Conservation (phyloP, 345 rosid genomes). For the Firmiana major region DNA sequence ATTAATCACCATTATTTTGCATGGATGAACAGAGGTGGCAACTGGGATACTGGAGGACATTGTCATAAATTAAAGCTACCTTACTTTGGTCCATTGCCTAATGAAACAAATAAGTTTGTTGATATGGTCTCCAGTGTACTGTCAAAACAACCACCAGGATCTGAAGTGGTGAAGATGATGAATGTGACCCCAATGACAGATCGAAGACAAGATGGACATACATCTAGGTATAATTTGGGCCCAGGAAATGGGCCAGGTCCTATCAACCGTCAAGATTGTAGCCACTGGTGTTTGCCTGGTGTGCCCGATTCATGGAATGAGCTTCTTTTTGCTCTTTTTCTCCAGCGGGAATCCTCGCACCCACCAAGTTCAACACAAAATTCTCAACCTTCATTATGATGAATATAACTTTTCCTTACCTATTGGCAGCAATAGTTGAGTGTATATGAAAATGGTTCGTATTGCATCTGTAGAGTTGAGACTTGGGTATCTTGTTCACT, state of each 20-base stretch:
- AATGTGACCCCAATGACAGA: constrained; percentile 49
- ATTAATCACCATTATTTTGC: not conserved
- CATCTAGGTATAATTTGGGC: constrained; percentile 46
- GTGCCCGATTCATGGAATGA: constrained; percentile 78
- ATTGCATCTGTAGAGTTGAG: not conserved
- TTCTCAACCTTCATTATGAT: constrained; percentile 18
- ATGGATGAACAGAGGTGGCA: constrained; percentile 50
- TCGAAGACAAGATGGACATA: constrained; percentile 54
- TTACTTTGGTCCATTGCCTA: constrained; percentile 33
- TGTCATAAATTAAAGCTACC: constrained; percentile 34
- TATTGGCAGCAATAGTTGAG: not conserved
- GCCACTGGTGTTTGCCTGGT: constrained; percentile 82
- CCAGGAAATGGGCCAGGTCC: constrained; percentile 41
- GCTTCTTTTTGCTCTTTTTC: constrained; percentile 48
- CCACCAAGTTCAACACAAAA: constrained; percentile 7
- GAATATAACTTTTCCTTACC: not conserved
- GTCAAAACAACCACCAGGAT: constrained; percentile 20
- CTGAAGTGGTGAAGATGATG: constrained; percentile 30
- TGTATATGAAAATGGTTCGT: not conserved
- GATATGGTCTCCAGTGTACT: constrained; percentile 30
- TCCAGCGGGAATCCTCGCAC: constrained; percentile 27
- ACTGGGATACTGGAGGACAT: constrained; percentile 36
- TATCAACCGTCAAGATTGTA: constrained; percentile 59
- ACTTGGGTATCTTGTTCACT: not conserved
- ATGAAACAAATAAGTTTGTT: constrained; percentile 25